Base-by-base conservation (phyloP, 129 eudicot species). In the Flaveria linearis region DNA sequence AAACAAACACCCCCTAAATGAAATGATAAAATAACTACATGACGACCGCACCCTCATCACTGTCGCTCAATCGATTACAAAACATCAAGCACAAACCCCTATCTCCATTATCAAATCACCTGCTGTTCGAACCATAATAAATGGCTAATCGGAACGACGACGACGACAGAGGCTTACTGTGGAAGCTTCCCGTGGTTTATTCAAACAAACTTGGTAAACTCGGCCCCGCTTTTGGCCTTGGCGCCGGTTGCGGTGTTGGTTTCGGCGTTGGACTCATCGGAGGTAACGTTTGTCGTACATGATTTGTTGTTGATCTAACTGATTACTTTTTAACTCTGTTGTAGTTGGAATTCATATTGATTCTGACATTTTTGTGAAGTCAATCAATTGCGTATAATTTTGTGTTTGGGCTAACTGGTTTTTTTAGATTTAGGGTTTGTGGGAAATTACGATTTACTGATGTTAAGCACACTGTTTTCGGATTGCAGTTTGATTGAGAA, bases 181-280 rank as follows among this genome's bases (percentile, higher is more conserved):
- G 99, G 99, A 91, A 86, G 87, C 87, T 94, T 14, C 99, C 99
- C 52, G 82, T 28, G 49, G 49, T 84, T 5, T 82, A 78, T 42
- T 80, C 91, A 2, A 78, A 73, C 72, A 86, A 87, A 28, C 57
- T 94, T 9, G 99, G 99, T 47, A 91, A 83, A 45, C 69, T 91
- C 4, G 99, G 97, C 12, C 99, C 99, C 26, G 97, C 80, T 80
- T 91, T 94, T 14, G 99, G 97, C 26, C 16, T 90, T 56, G 98
- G 98, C 68, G 91, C 89, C 66, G 98, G 98, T 80, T 91, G 98
- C 71, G 98, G 98, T 17, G 22, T 87, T 11, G 98, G 98, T 65
- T 85, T 93, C 25, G 98, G 91, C 58, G 18, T 88, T 77, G 97
- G 98, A 30, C 79, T 93, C 58, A 39, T 93, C 73, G 98, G 98